Base-by-base conservation (phyloP, 108 stramenopile genomes). In the Conticribra guillardii region DNA sequence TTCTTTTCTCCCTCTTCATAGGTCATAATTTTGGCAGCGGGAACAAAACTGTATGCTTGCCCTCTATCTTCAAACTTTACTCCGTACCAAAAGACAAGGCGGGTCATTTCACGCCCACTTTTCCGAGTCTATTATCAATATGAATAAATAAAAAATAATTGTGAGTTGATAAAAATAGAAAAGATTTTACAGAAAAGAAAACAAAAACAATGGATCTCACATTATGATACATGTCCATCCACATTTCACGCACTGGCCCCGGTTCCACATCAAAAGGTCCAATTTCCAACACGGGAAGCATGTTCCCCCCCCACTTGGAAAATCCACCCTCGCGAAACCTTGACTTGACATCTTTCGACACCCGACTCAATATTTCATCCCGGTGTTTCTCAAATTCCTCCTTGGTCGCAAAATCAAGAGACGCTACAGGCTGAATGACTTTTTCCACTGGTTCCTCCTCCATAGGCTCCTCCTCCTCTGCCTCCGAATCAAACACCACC, bases 181-280 rank as follows among this genome's bases (percentile, higher is more conserved):
- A 65, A 31, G 19, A 22, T 19, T 9, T 50, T 46, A 50, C 17
- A 26, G n/a, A 45, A 22, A 33, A 56, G 28, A 3, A 17, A 3
- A 62, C 28, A 26, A 59, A 49, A 69, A 22, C 15, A 31, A 2
- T 19, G 30, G 17, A 24, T 79, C 92, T 73, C 83, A 94, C 93
- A 53, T 89, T 90, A 16, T 87, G 59, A 82, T 79, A 89, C 87
- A 89, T 89, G 1, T 80, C 62, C 60, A 87, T 65, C 93, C 93
- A 94, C 66, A 69, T 73, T 16, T 85, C 74, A 28, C 93, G 65
- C 22, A 88, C 79, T 27, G 67, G 73, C 9, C 88, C 85, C 11
- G 90, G 89, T 17, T 79, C 71, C 14, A 90, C 86, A 53, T 85
- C 76, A 76, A 82, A 94, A 26, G 90, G 93, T 26, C 81, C 86